Conservation (phyloP, 108 stramenopile genomes). For the Pseudonitzschia multistriata region DNA sequence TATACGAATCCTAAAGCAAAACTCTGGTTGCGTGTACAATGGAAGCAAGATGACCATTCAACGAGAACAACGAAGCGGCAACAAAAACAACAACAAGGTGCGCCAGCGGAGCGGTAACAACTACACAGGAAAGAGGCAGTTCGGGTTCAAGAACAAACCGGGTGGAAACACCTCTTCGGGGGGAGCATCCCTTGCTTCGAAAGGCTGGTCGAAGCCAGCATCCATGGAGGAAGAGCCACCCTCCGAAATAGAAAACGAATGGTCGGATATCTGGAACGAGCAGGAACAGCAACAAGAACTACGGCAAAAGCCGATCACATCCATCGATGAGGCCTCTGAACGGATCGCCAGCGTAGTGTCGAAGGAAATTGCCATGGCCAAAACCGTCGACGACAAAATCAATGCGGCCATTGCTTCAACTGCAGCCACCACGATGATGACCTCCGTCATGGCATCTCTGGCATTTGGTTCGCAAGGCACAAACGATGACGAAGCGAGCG, state of each 20-base stretch:
- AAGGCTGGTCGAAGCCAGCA: constrained; percentile 17
- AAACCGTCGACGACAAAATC: constrained; percentile 19
- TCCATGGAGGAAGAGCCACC: background rate
- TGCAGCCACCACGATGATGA: constrained; percentile 23
- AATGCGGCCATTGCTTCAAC: constrained; percentile 35
- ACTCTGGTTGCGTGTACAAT: background rate
- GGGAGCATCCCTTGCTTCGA: background rate
- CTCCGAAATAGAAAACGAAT: background rate
- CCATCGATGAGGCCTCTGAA: constrained; percentile 5
- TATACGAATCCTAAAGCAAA: background rate
- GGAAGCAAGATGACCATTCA: constrained; percentile 2
- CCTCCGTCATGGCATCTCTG: constrained; percentile 20
- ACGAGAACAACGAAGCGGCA: background rate
- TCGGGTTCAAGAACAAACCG: background rate
- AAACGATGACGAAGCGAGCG: background rate
- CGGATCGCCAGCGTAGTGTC: background rate
- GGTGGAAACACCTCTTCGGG: background rate
- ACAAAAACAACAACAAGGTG: constrained; percentile 1
- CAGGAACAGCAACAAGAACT: background rate
- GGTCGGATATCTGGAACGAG: background rate
- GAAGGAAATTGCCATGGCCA: background rate
- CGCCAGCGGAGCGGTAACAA: constrained; percentile 4
- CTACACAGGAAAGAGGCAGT: background rate
- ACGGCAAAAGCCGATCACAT: background rate
- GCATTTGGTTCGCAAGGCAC: background rate